Conservation (phyloP, 148 eudicot species). For the Beta vulgaris region DNA sequence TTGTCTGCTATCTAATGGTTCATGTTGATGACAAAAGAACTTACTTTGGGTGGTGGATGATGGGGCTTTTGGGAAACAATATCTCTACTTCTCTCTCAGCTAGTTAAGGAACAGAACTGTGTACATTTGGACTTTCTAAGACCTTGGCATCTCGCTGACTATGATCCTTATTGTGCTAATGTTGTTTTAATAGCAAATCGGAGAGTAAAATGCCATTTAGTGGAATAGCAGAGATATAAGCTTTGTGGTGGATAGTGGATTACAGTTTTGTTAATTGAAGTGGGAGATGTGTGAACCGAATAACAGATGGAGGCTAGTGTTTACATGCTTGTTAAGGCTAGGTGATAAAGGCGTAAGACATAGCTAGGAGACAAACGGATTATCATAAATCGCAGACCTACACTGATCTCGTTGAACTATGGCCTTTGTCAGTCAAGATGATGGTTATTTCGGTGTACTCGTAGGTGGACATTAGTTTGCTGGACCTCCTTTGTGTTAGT, state of each 20-base stretch:
- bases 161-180: neutral
- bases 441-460: no score
- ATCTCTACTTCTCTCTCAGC: neutral
- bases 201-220: neutral
- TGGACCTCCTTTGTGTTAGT: no score
- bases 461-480: no score
- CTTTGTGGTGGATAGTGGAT: neutral
- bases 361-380: no score
- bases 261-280: neutral
- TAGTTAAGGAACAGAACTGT: neutral
- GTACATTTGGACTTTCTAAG: neutral
- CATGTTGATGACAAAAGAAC: neutral
- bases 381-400: no score
- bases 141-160: neutral
- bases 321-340: no score
- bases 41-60: neutral
- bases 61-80: neutral
- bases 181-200: neutral
- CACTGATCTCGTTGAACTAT: no score
- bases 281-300: neutral
- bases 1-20: neutral
- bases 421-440: no score
- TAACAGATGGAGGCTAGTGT: neutral
- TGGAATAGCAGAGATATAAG: neutral
- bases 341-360: no score